Percentiles rank a stretch among this genome's conserved stretches.
Evolutionary conservation across 192 early-diverging fungal species (phyloP).

Genomic region (Gonapodya prolifera): DNA sequence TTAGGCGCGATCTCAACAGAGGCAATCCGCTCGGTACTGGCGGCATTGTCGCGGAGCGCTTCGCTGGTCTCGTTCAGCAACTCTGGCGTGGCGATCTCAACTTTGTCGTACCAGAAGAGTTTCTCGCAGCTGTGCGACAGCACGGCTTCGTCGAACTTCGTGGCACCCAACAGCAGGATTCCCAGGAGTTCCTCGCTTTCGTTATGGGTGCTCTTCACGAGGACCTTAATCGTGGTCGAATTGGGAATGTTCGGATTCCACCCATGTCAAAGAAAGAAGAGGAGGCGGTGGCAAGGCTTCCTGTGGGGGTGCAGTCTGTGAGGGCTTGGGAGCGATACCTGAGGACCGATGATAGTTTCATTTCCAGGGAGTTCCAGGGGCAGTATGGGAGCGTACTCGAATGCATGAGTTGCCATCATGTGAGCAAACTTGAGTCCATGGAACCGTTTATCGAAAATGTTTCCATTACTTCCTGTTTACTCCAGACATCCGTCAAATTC

Average conservation of each 20-base stretch:
- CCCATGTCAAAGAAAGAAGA: not conserved
- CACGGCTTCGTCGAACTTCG: constrained; percentile 72
- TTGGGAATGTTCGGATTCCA: not conserved
- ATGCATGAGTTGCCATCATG: constrained; percentile 58
- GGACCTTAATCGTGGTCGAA: constrained; percentile 62
- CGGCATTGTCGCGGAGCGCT: constrained; percentile 61
- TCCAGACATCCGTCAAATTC: constrained; percentile 69
- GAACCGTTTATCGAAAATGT: too few species aligned
- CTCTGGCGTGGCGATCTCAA: constrained; percentile 74
- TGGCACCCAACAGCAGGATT: constrained; percentile 89
- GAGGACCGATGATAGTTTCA: constrained; percentile 59
- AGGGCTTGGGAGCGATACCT: constrained; percentile 64
- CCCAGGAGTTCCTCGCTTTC: constrained; percentile 88
- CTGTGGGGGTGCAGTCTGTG: not conserved
- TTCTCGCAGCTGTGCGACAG: constrained; percentile 58
- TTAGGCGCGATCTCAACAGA: constrained; percentile 46
- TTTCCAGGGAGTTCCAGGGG: constrained; percentile 87
- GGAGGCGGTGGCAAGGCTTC: not conserved
- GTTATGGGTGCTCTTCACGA: constrained; percentile 86
- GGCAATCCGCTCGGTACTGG: constrained; percentile 57
- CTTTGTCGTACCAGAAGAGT: constrained; percentile 64
- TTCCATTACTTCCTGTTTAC: constrained; percentile 8
- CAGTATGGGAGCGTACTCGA: constrained; percentile 50
- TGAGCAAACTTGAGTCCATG: constrained; percentile 9
- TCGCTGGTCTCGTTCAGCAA: constrained; percentile 58